Evolutionary conservation across 768 basidiomycete species (phyloP), one percentile per base, ranked within the genome.

Genomic region (Wakefieldia striispora): DNA sequence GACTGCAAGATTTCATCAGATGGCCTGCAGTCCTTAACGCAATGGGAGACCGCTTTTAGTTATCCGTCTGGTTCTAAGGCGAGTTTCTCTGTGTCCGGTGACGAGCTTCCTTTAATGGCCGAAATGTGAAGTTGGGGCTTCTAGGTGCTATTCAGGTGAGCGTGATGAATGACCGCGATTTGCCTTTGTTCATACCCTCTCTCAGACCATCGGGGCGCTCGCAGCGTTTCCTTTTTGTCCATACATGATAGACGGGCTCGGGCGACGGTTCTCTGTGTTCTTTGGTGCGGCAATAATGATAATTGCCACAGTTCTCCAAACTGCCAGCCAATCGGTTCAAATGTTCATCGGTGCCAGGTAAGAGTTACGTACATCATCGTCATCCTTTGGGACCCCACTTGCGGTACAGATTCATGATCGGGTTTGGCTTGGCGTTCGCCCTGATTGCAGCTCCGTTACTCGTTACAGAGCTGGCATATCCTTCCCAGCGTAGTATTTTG

Each of bases 391-490:
- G 29, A 29, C 13, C 29, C 34, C 19, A 16, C 16, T 14, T 7
- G 21, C 9, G 6, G 4, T 9, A 19, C 7, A 52, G 70, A 47
- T 70, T 72, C 54, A 49, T 69, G 54, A 68, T 76, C 44, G 75
- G 75, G 10, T 75, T 77, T 51, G 74, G 75, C 20, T 66, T 71
- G 36, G 66, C 69, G 5, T 73, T 77, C 50, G 70, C 72, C 11
- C 59, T 64, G 12, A 68, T 66, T 41, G 70, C 78, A 29, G 75
- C 79, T 4, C 79, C 78, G 6, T 60, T 79, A 20, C 70, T 80
- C 16, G 66, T 80, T 50, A 74, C 76, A 34, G 78, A 82, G 65
- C 58, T 81, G 17, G 71, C 78, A 1, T 78, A 77, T 58, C 77
- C 76, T 12, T 71, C 74, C 9, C 74, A 80, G 54, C 75, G 77